These are phyloP conservation scores for Phaeosphaeria sp. DNA, from an alignment of 2,329 filamentous ascomycete genomes.

Conservation along the genomic window DNA sequence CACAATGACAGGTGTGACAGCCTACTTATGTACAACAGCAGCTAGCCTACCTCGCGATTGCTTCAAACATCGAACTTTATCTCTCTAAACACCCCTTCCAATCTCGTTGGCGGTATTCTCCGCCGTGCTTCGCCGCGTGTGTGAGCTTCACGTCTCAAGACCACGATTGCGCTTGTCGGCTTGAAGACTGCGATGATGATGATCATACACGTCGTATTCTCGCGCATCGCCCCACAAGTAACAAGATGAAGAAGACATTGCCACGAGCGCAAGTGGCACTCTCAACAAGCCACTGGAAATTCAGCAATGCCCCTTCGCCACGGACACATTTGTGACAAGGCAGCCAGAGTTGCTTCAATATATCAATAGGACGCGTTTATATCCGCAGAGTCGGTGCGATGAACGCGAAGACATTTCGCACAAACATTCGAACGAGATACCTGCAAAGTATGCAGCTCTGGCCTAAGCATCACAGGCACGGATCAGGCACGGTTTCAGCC, in stretches of 20 bases:
- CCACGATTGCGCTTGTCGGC: background rate
- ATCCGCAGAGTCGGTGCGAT: background rate
- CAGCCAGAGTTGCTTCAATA: background rate
- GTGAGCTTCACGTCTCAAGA: background rate
- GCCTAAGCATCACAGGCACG: conserved; percentile 7
- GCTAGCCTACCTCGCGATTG: background rate
- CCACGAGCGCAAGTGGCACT: background rate
- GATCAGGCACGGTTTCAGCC: too few species aligned
- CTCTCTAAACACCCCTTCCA: background rate
- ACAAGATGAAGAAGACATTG: background rate
- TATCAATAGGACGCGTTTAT: background rate
- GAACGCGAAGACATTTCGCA: background rate
- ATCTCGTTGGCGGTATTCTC: background rate
- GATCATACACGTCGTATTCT: background rate
- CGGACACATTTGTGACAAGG: background rate
- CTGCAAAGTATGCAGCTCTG: background rate
- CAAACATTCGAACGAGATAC: background rate
- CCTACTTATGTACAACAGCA: background rate
- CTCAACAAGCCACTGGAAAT: background rate
- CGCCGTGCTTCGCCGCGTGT: background rate
- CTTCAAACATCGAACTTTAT: background rate
- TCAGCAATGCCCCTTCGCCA: background rate
- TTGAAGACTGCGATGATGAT: background rate
- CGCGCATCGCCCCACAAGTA: background rate
- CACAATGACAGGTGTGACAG: background rate